Evolutionary conservation across 768 basidiomycete genomes (phyloP).

Genomic region (Nidularia pulvinata): DNA sequence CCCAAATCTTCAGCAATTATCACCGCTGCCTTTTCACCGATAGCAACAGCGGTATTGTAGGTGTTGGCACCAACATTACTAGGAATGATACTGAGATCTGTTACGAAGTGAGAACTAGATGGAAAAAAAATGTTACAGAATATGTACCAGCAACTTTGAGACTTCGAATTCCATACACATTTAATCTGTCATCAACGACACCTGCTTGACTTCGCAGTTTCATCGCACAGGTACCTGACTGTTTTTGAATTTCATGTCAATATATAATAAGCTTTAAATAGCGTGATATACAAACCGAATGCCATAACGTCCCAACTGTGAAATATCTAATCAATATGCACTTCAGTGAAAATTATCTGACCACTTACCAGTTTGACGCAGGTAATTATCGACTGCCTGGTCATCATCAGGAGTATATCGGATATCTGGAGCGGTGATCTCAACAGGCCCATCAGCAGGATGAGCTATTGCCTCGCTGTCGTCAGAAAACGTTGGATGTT

Average conservation of each 20-base stretch:
- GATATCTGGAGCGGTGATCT: conserved; percentile 26
- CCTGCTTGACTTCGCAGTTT: conserved; percentile 21
- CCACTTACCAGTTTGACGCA: conserved; percentile 24
- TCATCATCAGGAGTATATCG: conserved; percentile 35
- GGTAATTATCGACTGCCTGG: conserved; percentile 26
- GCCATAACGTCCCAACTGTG: conserved; percentile 40
- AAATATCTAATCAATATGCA: neutral
- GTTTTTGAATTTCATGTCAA: conserved; percentile 5
- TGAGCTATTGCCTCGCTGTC: conserved; percentile 22
- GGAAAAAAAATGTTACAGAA: neutral
- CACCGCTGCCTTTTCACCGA: conserved; percentile 63
- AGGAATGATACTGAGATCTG: conserved; percentile 23
- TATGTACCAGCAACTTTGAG: conserved; percentile 18
- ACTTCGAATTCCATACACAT: conserved; percentile 24
- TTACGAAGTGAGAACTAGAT: neutral
- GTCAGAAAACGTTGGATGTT: conserved; percentile 25
- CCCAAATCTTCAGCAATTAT: conserved; percentile 55
- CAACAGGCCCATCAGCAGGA: conserved; percentile 18
- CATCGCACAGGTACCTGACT: conserved; percentile 22
- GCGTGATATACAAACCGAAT: conserved; percentile 27
- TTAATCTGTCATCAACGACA: conserved; percentile 22
- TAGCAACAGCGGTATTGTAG: conserved; percentile 30
- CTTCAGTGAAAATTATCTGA: neutral
- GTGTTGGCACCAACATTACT: conserved; percentile 31
- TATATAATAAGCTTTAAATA: neutral